Conservation (phyloP, 2,329 filamentous ascomycete genomes). For the Penicillium italicum region DNA sequence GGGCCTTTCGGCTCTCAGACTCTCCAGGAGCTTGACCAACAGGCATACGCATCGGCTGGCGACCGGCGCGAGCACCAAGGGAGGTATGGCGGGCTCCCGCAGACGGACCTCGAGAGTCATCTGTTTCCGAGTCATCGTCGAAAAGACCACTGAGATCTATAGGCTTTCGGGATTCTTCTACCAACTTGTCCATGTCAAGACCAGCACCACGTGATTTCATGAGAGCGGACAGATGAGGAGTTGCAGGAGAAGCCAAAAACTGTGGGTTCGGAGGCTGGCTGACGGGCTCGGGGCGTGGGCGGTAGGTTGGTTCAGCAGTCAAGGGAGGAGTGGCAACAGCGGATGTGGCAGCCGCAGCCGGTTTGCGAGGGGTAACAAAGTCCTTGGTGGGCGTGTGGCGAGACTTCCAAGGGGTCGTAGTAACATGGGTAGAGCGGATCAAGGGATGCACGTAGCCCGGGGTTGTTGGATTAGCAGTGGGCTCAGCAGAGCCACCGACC, state of each 20-base stretch:
- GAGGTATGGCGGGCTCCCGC: constrained; percentile 18
- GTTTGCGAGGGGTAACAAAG: constrained; percentile 21
- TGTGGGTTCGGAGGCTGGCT: constrained; percentile 31
- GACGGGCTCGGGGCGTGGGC: constrained; percentile 12
- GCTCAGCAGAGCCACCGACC: constrained; percentile 39
- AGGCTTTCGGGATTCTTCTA: constrained; percentile 53
- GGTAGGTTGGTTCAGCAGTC: constrained; percentile 5
- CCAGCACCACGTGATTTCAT: constrained; percentile 60
- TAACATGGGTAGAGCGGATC: constrained; percentile 53
- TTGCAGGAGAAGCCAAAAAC: constrained; percentile 56
- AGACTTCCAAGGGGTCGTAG: constrained; percentile 24
- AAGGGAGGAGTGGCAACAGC: constrained; percentile 28
- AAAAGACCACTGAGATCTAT: constrained; percentile 40
- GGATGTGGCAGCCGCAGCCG: constrained; percentile 10
- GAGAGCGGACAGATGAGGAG: constrained; percentile 65
- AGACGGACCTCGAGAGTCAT: constrained; percentile 21
- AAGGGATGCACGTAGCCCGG: constrained; percentile 61
- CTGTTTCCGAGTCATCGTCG: constrained; percentile 40
- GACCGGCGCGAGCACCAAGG: constrained; percentile 28
- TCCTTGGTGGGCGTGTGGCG: constrained; percentile 11
- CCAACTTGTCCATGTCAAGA: constrained; percentile 56
- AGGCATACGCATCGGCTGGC: constrained; percentile 56
- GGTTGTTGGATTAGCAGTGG: constrained; percentile 27
- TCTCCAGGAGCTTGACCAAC: constrained; percentile 49
- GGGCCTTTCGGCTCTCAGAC: constrained; percentile 58